Conservation (phyloP, 306 rosid species). For the Castanopsis chinensis region DNA sequence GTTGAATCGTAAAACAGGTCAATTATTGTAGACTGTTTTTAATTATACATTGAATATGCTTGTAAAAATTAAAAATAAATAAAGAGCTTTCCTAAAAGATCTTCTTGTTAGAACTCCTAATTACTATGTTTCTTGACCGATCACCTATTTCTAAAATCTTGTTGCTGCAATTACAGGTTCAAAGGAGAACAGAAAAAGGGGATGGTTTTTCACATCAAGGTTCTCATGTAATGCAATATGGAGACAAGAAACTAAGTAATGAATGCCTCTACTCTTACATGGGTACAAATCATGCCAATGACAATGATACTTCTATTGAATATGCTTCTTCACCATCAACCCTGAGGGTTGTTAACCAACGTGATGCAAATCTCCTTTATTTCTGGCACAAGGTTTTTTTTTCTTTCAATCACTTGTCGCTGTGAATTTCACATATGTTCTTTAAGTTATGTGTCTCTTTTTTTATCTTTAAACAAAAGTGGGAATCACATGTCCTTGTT, state of each 20-base stretch:
- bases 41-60: too few relatives aligned
- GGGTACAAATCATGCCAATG: slow-evolving; percentile 22
- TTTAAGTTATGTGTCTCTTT: too few relatives aligned
- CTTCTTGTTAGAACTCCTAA: too few relatives aligned
- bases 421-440: background rate
- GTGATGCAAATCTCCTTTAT: slow-evolving; percentile 29
- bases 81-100: too few relatives aligned
- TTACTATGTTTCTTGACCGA: too few relatives aligned
- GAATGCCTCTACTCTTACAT: slow-evolving; percentile 27
- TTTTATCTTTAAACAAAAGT: background rate
- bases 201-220: background rate
- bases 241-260: slow-evolving; percentile 5
- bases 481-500: background rate
- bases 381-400: slow-evolving; percentile 31
- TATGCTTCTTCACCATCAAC: background rate
- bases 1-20: slow-evolving; percentile 49
- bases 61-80: too few relatives aligned
- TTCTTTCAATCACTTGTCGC: background rate
- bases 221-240: slow-evolving; percentile 48
- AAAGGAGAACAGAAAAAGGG: slow-evolving; percentile 27
- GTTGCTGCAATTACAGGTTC: slow-evolving; percentile 20
- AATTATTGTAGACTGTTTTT: too few relatives aligned
- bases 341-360: slow-evolving; percentile 30
- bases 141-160: too few relatives aligned
- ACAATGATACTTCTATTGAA: slow-evolving; percentile 1